Conservation (phyloP, 2,329 filamentous ascomycete genomes). For the Calonectria fujianensis region DNA sequence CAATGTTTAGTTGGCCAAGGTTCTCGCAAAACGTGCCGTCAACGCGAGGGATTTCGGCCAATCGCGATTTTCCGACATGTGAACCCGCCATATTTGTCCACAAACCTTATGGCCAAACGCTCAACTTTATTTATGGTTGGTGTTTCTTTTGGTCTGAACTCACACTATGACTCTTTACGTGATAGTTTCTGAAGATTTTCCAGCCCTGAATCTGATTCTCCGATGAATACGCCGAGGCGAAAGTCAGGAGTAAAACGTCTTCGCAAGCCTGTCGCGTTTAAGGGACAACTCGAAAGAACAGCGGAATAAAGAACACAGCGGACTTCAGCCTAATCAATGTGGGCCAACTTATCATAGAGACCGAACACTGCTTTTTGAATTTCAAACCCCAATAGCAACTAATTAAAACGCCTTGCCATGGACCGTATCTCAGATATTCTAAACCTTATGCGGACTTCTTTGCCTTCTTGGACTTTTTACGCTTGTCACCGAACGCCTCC, state of each 20-base stretch:
- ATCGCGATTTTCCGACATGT: too few species aligned
- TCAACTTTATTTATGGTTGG: too few species aligned
- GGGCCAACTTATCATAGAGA: neutral
- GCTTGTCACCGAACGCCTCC: conserved; percentile 73
- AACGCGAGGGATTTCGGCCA: too few species aligned
- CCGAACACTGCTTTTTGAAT: conserved; percentile 25
- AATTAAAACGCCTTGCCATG: conserved; percentile 54
- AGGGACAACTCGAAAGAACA: neutral
- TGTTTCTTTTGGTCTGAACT: too few species aligned
- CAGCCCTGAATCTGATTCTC: neutral
- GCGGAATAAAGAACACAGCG: neutral
- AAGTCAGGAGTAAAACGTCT: neutral
- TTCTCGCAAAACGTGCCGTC: too few species aligned
- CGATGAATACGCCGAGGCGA: neutral
- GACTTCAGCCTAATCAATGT: neutral
- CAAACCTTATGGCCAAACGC: too few species aligned
- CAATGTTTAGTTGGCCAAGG: too few species aligned
- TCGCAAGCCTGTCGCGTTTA: too few species aligned
- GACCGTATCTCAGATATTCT: conserved; percentile 47
- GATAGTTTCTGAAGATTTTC: neutral
- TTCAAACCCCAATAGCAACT: conserved; percentile 31
- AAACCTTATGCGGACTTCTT: conserved; percentile 58
- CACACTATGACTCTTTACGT: neutral
- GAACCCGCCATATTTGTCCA: too few species aligned
- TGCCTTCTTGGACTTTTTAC: conserved; percentile 72